Conservation (phyloP, 805 yeast genomes). For the Saturnispora gosingensis region DNA sequence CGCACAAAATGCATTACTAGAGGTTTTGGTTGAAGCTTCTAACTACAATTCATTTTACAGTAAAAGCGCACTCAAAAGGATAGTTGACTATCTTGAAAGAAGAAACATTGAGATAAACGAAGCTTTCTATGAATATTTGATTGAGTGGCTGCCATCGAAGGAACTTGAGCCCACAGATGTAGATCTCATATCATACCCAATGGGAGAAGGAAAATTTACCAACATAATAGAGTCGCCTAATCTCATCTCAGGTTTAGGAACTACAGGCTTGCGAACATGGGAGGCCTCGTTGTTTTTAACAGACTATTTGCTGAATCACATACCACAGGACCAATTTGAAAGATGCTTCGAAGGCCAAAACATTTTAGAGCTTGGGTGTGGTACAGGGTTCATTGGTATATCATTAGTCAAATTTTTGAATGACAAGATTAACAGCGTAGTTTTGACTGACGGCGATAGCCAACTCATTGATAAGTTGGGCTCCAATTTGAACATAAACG, state of each 20-base stretch:
- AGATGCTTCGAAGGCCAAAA: slow-evolving; percentile 18
- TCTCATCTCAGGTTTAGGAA: slow-evolving; percentile 61
- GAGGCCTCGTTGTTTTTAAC: slow-evolving; percentile 74
- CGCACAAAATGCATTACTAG: slow-evolving; percentile 19
- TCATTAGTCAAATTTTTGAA: slow-evolving; percentile 27
- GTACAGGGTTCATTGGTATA: slow-evolving; percentile 75
- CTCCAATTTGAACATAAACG: slow-evolving; percentile 39
- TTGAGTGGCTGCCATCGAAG: slow-evolving; percentile 27
- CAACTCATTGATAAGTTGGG: slow-evolving; percentile 40
- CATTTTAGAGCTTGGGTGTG: slow-evolving; percentile 75
- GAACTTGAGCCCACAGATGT: slow-evolving; percentile 30
- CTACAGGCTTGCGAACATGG: slow-evolving; percentile 91
- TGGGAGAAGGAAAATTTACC: slow-evolving; percentile 15
- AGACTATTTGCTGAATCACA: slow-evolving; percentile 32
- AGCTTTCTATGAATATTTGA: slow-evolving; percentile 35
- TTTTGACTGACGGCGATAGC: slow-evolving; percentile 62
- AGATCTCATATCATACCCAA: slow-evolving; percentile 31
- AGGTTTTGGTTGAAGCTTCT: slow-evolving; percentile 18
- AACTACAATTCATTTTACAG: slow-evolving; percentile 43
- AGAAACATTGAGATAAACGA: slow-evolving; percentile 28
- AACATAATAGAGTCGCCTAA: slow-evolving; percentile 51
- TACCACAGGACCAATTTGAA: not conserved
- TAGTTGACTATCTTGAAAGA: slow-evolving; percentile 28
- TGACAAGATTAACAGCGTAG: slow-evolving; percentile 19
- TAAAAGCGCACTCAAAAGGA: slow-evolving; percentile 34